Base-by-base conservation (phyloP, 1,284 basidiomycete species). In the Vanrija sp. region DNA sequence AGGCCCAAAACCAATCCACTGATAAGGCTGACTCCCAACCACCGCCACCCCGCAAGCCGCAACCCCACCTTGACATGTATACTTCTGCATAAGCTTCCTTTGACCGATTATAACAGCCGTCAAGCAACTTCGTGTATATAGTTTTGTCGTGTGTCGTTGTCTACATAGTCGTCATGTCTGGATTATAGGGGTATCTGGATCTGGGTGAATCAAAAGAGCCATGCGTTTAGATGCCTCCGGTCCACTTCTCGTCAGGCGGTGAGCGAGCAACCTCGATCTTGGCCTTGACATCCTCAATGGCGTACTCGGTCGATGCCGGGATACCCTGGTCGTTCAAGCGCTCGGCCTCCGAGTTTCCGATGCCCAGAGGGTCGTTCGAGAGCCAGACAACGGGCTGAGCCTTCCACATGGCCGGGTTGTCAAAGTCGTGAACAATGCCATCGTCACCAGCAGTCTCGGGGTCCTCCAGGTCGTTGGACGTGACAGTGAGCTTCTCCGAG, bases 371-470 rank as follows among this genome's bases (percentile, higher is more conserved):
- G 60, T 78, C 77, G 37, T 75, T 58, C 35, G 70, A 66, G 47
- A 77, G 59, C 77, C 77, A 78, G 52, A 77, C 61, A 41, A 65
- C 46, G 12, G 75, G 72, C 56, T 74, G 72, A 42, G 66, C 65
- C 68, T 76, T 73, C 73, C 73, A 78, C 46, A 72, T 43, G 6
- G 75, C 75, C 5, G 76, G 76, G 65, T 77, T 71, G 55, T 76
- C 71, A 48, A 76, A 77, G 9, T 72, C 75, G 46, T 59, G 56
- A 27, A 57, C 56, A 50, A 60, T 44, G 25, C 66, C 64, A 36
- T 63, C 62, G n/a, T 54, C 46, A 23, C 57, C 37, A 18, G 55
- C 36, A 18, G 48, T 46, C 27, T 51, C 53, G 25, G 54, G 50
- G 25, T 54, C 51, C 35, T 53, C 54, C 19, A 51, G 25, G 36